Base-by-base conservation (phyloP, 768 basidiomycete species). In the Lactarius sp. region DNA sequence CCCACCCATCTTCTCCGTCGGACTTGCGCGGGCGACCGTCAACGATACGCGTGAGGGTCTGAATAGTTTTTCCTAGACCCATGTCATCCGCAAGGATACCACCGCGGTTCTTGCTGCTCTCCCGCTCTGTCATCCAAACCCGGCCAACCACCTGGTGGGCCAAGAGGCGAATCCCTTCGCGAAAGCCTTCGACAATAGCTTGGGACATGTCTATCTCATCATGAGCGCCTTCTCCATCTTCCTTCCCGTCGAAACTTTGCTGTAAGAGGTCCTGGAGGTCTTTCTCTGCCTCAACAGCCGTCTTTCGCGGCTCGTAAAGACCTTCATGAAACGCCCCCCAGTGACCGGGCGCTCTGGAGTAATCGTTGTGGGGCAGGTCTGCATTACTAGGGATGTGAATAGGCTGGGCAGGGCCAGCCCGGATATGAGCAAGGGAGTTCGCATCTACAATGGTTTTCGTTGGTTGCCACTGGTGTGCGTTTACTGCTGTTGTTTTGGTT, bases 31-130 rank as follows among this genome's bases (percentile, higher is more conserved):
- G 83, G 4, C 83, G 80, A 0, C 92, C 90, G 60, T 94, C 92
- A 0, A 92, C 85, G 47, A 99, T 95, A 1, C 93, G 84, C 0
- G 88, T 82, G 13, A 98, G 77, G 0, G 91, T 90, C 70, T 98
- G 96, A 27, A 98, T 90, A 0, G 97, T 99, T 76, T 94, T 93
- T 1, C 90, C 90, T 1, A 92, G 79, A 63, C 89, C 90, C 88
- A 92, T 92, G 70, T 91, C 91, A 72, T 98, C 94, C 5, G 94
- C 94, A 14, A 97, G 76, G 68, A 98, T 94, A 0, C 96, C 96
- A 1, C 96, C 95, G 7, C 70, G 77, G 68, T 87, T 85, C 74
- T 91, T 92, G 37, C 84, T 86, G 8, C 80, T 73, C 74, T 98
- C 96, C 20, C 95, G 81, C 7, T 86, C 84, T 27, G 78, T 78